These are phyloP conservation scores for Celoporthe dispersa DNA, from an alignment of 2,329 filamentous ascomycete genomes.

Conservation along the genomic window DNA sequence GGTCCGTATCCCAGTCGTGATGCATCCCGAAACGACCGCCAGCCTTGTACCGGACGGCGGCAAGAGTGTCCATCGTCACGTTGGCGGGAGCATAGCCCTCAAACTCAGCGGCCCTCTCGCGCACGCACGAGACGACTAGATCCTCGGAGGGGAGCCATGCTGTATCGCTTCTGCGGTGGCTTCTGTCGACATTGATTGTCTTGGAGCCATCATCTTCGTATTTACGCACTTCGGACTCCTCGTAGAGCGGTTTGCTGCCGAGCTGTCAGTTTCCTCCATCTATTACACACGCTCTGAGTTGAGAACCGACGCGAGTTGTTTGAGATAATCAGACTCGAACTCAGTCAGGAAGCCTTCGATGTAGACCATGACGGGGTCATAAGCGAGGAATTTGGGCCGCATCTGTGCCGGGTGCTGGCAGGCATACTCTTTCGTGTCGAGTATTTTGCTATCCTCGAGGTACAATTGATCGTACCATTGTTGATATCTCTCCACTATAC, in stretches of 20 bases:
- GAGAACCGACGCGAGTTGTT: not conserved
- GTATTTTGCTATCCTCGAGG: not conserved
- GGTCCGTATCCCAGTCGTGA: conserved; percentile 7
- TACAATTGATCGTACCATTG: not conserved
- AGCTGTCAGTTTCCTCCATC: not conserved
- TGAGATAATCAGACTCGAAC: conserved; percentile 8
- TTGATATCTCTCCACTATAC: not conserved
- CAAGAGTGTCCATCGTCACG: not conserved
- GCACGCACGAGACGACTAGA: not conserved
- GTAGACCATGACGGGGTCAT: conserved; percentile 7
- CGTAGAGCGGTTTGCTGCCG: not conserved
- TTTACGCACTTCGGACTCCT: conserved; percentile 2
- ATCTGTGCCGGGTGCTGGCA: conserved; percentile 2
- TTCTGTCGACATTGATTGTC: not conserved
- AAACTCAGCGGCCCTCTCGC: conserved; percentile 1
- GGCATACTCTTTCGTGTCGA: not conserved
- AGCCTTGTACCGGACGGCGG: not conserved
- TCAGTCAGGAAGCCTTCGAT: conserved; percentile 2
- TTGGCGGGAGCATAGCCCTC: conserved; percentile 6
- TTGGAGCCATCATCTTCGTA: conserved; percentile 8
- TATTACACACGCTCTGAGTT: not conserved
- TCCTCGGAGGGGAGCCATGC: not conserved
- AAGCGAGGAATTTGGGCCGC: not conserved
- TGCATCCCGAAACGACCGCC: conserved; percentile 4
- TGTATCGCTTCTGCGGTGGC: conserved; percentile 2